These are phyloP conservation scores for Kwoniella heveanensis DNA, from an alignment of 768 basidiomycete species.

Conservation along the genomic window DNA sequence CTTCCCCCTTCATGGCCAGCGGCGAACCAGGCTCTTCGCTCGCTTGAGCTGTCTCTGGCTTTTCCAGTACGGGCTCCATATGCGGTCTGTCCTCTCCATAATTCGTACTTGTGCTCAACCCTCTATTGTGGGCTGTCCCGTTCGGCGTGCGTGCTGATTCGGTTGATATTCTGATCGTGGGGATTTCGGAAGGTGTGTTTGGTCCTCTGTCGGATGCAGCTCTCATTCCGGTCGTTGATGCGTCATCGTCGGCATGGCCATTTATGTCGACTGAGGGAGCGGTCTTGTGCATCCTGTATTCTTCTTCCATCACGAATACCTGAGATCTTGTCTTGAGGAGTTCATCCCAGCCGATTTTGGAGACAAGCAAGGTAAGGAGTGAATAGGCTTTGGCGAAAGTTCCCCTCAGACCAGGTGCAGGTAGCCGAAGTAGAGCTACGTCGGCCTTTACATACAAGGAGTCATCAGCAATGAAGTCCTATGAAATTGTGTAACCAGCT, in stretches of 20 bases:
- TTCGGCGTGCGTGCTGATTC: conserved; percentile 60
- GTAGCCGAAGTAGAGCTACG: conserved; percentile 87
- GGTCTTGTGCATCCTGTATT: conserved; percentile 95
- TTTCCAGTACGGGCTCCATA: conserved; percentile 43
- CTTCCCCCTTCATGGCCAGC: conserved; percentile 24
- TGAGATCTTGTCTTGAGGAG: conserved; percentile 87
- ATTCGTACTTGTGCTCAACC: conserved; percentile 63
- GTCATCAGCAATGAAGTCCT: background rate
- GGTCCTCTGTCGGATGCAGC: conserved; percentile 5
- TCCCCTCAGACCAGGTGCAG: conserved; percentile 88
- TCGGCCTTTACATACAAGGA: conserved; percentile 66
- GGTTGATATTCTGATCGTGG: conserved; percentile 76
- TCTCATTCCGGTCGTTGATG: conserved; percentile 30
- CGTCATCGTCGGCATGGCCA: conserved; percentile 39
- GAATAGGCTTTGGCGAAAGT: conserved; percentile 95
- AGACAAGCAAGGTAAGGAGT: conserved; percentile 84
- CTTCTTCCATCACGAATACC: conserved; percentile 99
- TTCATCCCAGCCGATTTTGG: conserved; percentile 98
- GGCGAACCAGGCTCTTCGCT: conserved; percentile 28
- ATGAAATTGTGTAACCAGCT: too few species aligned
- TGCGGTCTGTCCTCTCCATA: conserved; percentile 37
- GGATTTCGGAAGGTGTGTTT: conserved; percentile 57
- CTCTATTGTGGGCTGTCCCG: conserved; percentile 37
- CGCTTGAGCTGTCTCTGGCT: conserved; percentile 48
- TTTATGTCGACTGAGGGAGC: conserved; percentile 64